These are phyloP conservation scores for Amphicarpaea edgeworthii DNA, from an alignment of 306 rosid species.

Conservation along the genomic window DNA sequence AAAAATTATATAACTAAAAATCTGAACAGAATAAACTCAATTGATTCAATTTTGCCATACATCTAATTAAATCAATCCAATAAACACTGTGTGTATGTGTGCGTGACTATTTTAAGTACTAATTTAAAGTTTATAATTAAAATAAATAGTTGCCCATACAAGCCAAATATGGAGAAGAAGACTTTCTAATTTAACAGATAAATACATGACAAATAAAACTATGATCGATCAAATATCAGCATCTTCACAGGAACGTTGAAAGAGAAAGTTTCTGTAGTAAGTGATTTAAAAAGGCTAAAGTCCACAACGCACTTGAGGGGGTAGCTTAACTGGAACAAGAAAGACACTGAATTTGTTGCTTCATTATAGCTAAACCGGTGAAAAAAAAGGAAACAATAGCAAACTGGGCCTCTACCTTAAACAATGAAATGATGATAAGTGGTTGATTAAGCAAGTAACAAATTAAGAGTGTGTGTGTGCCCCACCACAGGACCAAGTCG, in stretches of 20 bases:
- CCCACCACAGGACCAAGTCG: conserved; percentile 42
- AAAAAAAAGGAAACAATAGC: conserved; percentile 35
- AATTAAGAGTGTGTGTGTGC: conserved; percentile 12
- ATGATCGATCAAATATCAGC: conserved; percentile 13
- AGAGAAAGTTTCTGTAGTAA: conserved; percentile 36
- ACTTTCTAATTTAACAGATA: conserved; percentile 27
- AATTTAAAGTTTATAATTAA: neutral
- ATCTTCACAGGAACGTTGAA: conserved; percentile 42
- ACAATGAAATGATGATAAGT: conserved; percentile 54
- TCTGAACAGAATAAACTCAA: no score
- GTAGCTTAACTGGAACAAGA: conserved; percentile 50
- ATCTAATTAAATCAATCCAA: neutral
- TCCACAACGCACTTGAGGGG: conserved; percentile 44
- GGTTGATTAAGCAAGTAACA: conserved; percentile 44
- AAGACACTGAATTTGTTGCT: conserved; percentile 48
- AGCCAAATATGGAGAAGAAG: conserved; percentile 24
- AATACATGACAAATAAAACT: conserved; percentile 30
- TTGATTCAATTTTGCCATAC: no score
- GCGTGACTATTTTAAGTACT: neutral
- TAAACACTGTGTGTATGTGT: neutral
- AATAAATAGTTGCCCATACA: neutral
- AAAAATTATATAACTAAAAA: no score
- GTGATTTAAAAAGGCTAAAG: conserved; percentile 51
- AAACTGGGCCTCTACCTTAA: conserved; percentile 50
- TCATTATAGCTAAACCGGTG: conserved; percentile 44